Conservation (phyloP, 129 eudicot species). For the Calendula officinalis region DNA sequence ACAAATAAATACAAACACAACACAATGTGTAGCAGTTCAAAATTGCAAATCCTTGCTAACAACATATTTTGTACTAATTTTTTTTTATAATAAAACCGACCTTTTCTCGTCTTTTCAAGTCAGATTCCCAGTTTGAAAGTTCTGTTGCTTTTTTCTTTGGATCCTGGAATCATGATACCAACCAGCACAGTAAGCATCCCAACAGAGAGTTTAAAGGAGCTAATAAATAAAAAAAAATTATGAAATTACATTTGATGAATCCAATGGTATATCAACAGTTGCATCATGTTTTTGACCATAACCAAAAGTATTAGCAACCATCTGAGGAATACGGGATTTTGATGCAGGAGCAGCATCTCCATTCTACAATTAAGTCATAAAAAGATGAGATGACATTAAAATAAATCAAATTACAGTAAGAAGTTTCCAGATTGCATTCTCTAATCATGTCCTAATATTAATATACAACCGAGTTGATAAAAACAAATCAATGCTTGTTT, state of each 20-base stretch:
- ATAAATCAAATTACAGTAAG: background rate
- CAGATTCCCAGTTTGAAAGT: slow-evolving; percentile 84
- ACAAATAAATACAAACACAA: background rate
- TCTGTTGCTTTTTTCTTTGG: slow-evolving; percentile 73
- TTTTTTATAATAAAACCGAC: no score
- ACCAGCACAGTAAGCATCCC: slow-evolving; percentile 14
- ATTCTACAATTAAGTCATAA: slow-evolving; percentile 49
- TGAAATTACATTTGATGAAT: slow-evolving; percentile 60
- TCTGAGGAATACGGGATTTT: slow-evolving; percentile 74
- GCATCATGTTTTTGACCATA: slow-evolving; percentile 95
- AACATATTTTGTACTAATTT: background rate
- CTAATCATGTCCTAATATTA: slow-evolving; percentile 2
- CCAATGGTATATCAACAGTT: slow-evolving; percentile 84
- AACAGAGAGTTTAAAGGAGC: slow-evolving; percentile 12
- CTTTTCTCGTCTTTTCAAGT: slow-evolving; percentile 81
- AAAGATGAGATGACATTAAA: slow-evolving; percentile 4
- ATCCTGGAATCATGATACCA: slow-evolving; percentile 43
- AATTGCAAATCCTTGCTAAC: slow-evolving; percentile 9
- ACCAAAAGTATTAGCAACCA: slow-evolving; percentile 70
- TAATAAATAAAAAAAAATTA: slow-evolving; percentile 1
- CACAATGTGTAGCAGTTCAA: background rate
- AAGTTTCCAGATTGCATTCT: slow-evolving; percentile 1
- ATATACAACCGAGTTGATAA: slow-evolving; percentile 7
- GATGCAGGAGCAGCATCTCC: slow-evolving; percentile 60
- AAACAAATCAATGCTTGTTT: slow-evolving; percentile 5